Evolutionary conservation across 2,329 filamentous ascomycete species (phyloP), one percentile per base, ranked within the genome.

Genomic region (Aureobasidium subglaciale): DNA sequence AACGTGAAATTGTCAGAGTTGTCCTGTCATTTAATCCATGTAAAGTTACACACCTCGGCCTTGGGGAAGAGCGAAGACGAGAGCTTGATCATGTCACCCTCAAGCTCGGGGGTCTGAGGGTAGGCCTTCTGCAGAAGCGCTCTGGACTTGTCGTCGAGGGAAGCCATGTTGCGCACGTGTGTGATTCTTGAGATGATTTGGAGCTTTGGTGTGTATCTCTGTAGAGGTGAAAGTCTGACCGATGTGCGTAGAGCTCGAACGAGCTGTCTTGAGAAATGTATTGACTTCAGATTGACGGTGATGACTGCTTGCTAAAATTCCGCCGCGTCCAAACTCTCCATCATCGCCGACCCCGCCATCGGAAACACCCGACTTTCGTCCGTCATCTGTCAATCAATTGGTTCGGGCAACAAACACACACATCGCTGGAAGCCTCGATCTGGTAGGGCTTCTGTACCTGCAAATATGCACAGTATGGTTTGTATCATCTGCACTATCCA

Each of bases 1-100:
- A 68, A 13, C 11, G 3, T 40, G 25, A 1, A 3, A 18, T 10
- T 11, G 27, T 53, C 29, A 53, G 49, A 32, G 82, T 80, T 60
- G 34, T 11, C 10, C 30, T 15, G 13, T 24, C n/a, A n/a, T n/a
- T n/a, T 29, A 10, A 15, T 24, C 37, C 15, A 11, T 35, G 1
- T 3, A 30, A 18, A 16, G 25, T 25, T 18, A 25, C 61, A 11
- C 50, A 68, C 66, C 59, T 68, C 67, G 29, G 62, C 62, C 24
- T 63, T 56, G 13, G 65, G 59, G 58, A 68, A 71, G 55, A 69
- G 62, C 40, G 65, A 61, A 13, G 63, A 59, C 2, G 68, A 70
- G 32, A 68, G 62, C 62, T 70, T 70, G 42, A 60, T 61, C 34
- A 67, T 62, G 52, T 70, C 66, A 42, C 60, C 61, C 30, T 64